phyloP scores from a whole-genome alignment of 352 stramenopile genomes.

The Phytopythium montanum region DNA sequence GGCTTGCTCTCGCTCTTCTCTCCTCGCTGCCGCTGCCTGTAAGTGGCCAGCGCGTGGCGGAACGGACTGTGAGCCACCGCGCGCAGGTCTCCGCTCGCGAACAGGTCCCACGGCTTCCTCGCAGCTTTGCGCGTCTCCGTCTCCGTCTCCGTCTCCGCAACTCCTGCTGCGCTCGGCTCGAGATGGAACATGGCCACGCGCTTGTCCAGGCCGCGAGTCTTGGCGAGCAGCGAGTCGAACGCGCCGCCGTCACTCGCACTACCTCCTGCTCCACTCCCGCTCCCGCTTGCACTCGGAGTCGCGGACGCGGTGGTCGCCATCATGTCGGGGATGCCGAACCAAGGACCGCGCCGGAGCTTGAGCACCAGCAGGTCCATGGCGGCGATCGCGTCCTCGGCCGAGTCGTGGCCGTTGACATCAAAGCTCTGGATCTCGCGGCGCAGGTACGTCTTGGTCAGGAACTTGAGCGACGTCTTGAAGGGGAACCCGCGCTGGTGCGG shows the following conservation, averaged over 20 bases:
- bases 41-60: conserved; percentile 35
- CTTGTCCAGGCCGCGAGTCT: conserved; percentile 41
- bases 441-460: conserved; percentile 81
- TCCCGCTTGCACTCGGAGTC: not conserved
- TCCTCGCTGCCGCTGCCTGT: conserved; percentile 13
- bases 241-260: conserved; percentile 19
- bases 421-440: conserved; percentile 74
- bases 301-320: conserved; percentile 13
- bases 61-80: conserved; percentile 42
- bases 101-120: conserved; percentile 71
- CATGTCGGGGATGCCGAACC: conserved; percentile 61
- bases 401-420: conserved; percentile 69
- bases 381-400: conserved; percentile 73
- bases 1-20: not conserved
- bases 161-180: conserved; percentile 7
- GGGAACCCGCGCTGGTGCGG: conserved; percentile 81
- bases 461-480: conserved; percentile 81
- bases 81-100: conserved; percentile 60
- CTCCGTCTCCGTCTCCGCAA: conserved; percentile 7
- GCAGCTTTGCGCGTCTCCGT: conserved; percentile 37
- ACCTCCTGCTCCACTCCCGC: not conserved
- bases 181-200: conserved; percentile 47
- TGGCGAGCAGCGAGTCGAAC: conserved; percentile 69
- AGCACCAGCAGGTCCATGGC: conserved; percentile 75
- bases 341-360: conserved; percentile 64